phyloP scores from a whole-genome alignment of 2,329 filamentous ascomycete genomes.

The Penicillium brasilianum region DNA sequence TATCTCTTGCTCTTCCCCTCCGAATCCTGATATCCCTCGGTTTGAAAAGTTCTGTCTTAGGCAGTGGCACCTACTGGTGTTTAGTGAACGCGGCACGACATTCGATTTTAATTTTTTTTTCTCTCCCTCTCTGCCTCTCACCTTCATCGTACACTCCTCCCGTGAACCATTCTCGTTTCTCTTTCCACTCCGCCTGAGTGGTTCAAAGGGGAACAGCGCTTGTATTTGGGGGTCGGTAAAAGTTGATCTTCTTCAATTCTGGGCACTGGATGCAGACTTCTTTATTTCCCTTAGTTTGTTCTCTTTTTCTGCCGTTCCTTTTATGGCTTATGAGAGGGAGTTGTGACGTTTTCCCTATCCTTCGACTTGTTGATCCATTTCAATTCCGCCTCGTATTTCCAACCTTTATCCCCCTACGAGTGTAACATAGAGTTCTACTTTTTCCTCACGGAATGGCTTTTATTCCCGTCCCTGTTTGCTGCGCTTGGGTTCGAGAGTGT shows the following conservation, averaged over 20 bases:
- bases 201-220: not conserved
- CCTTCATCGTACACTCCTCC: slow-evolving; percentile 16
- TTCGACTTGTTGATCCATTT: slow-evolving; percentile 12
- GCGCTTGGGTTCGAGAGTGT: slow-evolving; percentile 11
- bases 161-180: slow-evolving; percentile 4
- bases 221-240: slow-evolving; percentile 25
- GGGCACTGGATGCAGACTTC: slow-evolving; percentile 21
- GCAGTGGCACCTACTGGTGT: slow-evolving; percentile 39
- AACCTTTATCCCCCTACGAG: slow-evolving; percentile 7
- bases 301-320: not conserved
- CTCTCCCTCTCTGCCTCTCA: slow-evolving; percentile 14
- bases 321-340: slow-evolving; percentile 18
- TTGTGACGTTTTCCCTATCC: slow-evolving; percentile 19
- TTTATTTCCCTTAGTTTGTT: slow-evolving; percentile 15
- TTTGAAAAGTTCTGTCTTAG: slow-evolving; percentile 49
- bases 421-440: slow-evolving; percentile 30
- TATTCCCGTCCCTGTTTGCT: slow-evolving; percentile 8
- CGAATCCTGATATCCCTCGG: slow-evolving; percentile 50
- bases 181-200: not conserved
- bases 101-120: slow-evolving; percentile 25
- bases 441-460: slow-evolving; percentile 24
- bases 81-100: slow-evolving; percentile 40
- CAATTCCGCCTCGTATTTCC: not conserved
- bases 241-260: slow-evolving; percentile 16
- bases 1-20: slow-evolving; percentile 29